These are phyloP conservation scores for Pseudocercospora ulei DNA, from an alignment of 2,329 filamentous ascomycete species.

Conservation along the genomic window DNA sequence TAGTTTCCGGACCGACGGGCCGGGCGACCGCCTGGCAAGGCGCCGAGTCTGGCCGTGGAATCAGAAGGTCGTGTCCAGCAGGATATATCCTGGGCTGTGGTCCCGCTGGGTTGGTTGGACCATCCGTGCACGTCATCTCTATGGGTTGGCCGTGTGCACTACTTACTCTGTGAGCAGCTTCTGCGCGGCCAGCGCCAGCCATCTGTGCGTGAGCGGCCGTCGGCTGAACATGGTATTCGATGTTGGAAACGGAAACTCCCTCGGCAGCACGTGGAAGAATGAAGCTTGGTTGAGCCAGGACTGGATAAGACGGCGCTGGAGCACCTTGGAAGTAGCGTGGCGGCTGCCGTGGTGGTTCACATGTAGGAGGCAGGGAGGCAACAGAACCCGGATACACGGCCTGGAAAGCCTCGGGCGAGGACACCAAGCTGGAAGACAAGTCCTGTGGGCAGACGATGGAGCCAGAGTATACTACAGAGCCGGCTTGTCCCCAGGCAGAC, in stretches of 20 bases:
- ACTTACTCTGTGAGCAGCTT: slow-evolving; percentile 20
- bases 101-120: not conserved
- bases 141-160: slow-evolving; percentile 7
- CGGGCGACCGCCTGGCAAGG: slow-evolving; percentile 9
- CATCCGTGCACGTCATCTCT: slow-evolving; percentile 5
- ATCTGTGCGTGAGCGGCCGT: slow-evolving; percentile 12
- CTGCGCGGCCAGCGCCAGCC: slow-evolving; percentile 9
- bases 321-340: slow-evolving; percentile 13
- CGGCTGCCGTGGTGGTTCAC: slow-evolving; percentile 13
- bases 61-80: slow-evolving; percentile 13
- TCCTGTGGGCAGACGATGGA: slow-evolving; percentile 13
- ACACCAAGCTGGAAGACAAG: slow-evolving; percentile 11
- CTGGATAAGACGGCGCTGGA: slow-evolving; percentile 18
- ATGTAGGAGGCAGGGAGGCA: slow-evolving; percentile 12
- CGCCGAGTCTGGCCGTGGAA: slow-evolving; percentile 17
- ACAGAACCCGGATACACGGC: slow-evolving; percentile 8
- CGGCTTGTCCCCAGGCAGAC: slow-evolving; percentile 21
- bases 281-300: slow-evolving; percentile 12
- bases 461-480: slow-evolving; percentile 16
- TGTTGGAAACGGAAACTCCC: not conserved
- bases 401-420: slow-evolving; percentile 9
- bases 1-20: slow-evolving; percentile 10
- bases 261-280: slow-evolving; percentile 14
- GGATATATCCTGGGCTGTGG: slow-evolving; percentile 6
- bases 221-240: slow-evolving; percentile 5